These are phyloP conservation scores for Ceratocystis smalleyi DNA, from an alignment of 2,329 filamentous ascomycete genomes.

Conservation along the genomic window DNA sequence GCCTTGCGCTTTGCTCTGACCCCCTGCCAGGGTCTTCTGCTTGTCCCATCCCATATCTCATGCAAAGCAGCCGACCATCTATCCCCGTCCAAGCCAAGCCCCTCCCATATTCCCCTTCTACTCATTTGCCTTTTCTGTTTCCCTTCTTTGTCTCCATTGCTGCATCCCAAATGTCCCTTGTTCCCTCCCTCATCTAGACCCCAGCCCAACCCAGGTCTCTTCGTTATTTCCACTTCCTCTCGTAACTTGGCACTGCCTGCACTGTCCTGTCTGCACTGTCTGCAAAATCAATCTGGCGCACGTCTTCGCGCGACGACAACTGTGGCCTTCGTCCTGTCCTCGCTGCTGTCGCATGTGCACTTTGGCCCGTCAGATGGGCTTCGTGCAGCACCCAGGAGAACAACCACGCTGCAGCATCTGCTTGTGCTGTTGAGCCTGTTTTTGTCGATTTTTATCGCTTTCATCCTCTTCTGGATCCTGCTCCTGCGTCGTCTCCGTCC, in stretches of 20 bases:
- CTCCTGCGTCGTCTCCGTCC: neutral
- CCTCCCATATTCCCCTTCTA: neutral
- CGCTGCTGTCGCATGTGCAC: neutral
- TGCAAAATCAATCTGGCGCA: neutral
- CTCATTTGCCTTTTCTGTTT: conserved; percentile 9
- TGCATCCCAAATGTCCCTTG: conserved; percentile 21
- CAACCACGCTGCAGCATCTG: neutral
- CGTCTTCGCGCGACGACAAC: neutral
- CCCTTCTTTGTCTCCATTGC: conserved; percentile 19
- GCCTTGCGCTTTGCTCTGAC: conserved; percentile 6
- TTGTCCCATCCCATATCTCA: conserved; percentile 14
- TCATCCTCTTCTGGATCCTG: neutral
- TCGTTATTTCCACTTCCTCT: neutral
- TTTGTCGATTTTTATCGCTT: neutral
- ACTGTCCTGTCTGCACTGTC: too few relatives aligned
- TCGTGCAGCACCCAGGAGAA: neutral
- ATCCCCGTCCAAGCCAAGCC: neutral
- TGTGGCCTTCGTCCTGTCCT: neutral
- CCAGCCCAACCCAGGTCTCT: neutral
- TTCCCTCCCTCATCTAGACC: neutral
- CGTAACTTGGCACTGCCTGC: neutral
- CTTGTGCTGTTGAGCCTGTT: neutral
- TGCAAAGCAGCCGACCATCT: conserved; percentile 3
- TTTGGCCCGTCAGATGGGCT: too few relatives aligned
- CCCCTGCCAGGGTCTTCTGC: conserved; percentile 4